phyloP scores from a whole-genome alignment of 202 grass and related monocot species.

The Musa balbisiana region DNA sequence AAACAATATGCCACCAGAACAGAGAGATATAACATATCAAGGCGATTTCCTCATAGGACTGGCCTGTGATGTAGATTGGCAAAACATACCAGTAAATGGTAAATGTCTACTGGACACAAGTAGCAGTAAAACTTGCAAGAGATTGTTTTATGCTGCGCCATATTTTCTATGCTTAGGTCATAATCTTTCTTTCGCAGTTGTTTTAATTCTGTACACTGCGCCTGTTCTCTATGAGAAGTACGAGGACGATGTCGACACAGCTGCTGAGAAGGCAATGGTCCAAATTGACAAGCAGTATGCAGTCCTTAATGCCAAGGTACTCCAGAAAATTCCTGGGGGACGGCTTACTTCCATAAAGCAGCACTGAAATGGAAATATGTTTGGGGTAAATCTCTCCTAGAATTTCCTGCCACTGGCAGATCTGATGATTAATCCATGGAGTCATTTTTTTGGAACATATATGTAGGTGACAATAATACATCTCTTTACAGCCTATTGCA shows the following conservation, averaged over 20 bases:
- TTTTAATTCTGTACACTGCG: conserved; percentile 54
- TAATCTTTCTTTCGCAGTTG: conserved; percentile 27
- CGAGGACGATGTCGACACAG: conserved; percentile 56
- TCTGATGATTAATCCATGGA: neutral
- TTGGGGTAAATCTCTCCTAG: neutral
- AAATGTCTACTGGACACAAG: too few species aligned
- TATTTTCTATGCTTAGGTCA: neutral
- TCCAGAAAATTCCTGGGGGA: conserved; percentile 51
- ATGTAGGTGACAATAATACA: neutral
- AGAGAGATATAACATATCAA: too few species aligned
- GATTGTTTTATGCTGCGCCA: too few species aligned
- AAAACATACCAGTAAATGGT: too few species aligned
- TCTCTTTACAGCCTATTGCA: neutral
- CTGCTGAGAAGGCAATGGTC: conserved; percentile 46
- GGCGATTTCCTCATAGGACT: too few species aligned
- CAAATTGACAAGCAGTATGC: conserved; percentile 63
- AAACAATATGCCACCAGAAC: too few species aligned
- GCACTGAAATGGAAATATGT: conserved; percentile 23
- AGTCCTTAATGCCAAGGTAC: conserved; percentile 43
- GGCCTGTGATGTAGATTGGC: too few species aligned
- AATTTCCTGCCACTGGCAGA: neutral
- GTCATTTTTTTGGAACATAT: neutral
- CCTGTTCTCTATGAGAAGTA: conserved; percentile 75
- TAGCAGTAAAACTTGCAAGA: too few species aligned
- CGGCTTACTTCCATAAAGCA: conserved; percentile 48